phyloP scores from a whole-genome alignment of 2,329 filamentous ascomycete species.

The Ophiocordyceps camponoti-rufipedis region DNA sequence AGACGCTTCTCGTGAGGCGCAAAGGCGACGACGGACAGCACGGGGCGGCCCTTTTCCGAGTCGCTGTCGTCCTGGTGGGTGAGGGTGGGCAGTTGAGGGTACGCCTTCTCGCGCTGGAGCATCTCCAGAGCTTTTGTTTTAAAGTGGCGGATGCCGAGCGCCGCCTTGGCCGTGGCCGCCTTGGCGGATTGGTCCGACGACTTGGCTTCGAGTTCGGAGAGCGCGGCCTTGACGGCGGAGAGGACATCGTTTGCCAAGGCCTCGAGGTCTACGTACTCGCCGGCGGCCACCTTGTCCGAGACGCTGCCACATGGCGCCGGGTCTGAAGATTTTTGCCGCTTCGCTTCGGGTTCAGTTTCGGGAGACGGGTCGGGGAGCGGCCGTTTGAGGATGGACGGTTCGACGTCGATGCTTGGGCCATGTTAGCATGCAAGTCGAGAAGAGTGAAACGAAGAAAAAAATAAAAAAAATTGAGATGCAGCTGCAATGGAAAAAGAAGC shows the following conservation, averaged over 20 bases:
- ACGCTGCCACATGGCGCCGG: slow-evolving; percentile 23
- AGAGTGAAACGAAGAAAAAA: not conserved
- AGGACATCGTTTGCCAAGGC: slow-evolving; percentile 43
- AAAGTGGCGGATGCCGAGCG: slow-evolving; percentile 33
- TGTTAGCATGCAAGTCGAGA: not conserved
- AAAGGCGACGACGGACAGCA: slow-evolving; percentile 62
- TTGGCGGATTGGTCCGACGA: slow-evolving; percentile 12
- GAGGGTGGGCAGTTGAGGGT: slow-evolving; percentile 22
- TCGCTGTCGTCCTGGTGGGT: slow-evolving; percentile 19
- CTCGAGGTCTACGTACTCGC: slow-evolving; percentile 41
- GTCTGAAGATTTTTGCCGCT: slow-evolving; percentile 40
- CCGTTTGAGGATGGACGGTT: slow-evolving; percentile 35
- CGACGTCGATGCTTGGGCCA: slow-evolving; percentile 30
- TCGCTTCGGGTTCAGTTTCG: slow-evolving; percentile 34
- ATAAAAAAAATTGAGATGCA: not conserved
- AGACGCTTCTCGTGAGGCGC: slow-evolving; percentile 59
- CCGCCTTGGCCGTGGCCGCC: slow-evolving; percentile 14
- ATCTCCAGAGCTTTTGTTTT: slow-evolving; percentile 44
- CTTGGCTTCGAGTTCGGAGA: slow-evolving; percentile 24
- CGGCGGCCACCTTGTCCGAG: slow-evolving; percentile 31
- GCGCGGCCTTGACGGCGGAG: slow-evolving; percentile 25
- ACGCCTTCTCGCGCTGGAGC: slow-evolving; percentile 39
- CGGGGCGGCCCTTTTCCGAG: slow-evolving; percentile 28
- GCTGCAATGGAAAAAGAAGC: slow-evolving; percentile 1
- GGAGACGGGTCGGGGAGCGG: slow-evolving; percentile 24